These are phyloP conservation scores for Fraxinus albicans DNA, from an alignment of 305 asterid genomes.

Conservation along the genomic window DNA sequence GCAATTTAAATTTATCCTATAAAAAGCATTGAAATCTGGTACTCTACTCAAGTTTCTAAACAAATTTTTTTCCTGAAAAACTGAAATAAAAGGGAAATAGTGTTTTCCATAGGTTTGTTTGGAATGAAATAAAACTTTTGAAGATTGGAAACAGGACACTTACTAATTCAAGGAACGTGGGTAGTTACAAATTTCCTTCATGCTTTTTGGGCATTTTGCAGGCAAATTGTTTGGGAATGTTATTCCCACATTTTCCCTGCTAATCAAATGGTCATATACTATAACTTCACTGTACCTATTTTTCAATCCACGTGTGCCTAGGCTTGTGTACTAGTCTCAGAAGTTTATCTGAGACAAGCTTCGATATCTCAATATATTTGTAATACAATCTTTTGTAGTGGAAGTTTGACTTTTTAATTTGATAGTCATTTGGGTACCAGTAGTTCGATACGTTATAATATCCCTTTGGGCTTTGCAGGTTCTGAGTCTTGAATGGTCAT, in stretches of 20 bases:
- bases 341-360: slow-evolving; percentile 1
- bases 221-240: neutral
- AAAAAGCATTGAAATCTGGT: slow-evolving; percentile 10
- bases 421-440: neutral
- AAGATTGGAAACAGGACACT: neutral
- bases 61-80: slow-evolving; percentile 16
- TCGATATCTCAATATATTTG: slow-evolving; percentile 12
- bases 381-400: slow-evolving; percentile 18
- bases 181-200: slow-evolving; percentile 15
- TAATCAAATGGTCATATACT: slow-evolving; percentile 4
- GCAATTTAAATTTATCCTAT: slow-evolving; percentile 13
- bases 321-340: slow-evolving; percentile 2
- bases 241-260: slow-evolving; percentile 16
- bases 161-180: neutral
- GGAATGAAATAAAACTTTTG: neutral
- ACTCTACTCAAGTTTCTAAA: slow-evolving; percentile 2
- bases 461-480: slow-evolving; percentile 48
- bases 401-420: slow-evolving; percentile 16
- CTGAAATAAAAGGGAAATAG: neutral
- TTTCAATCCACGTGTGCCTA: slow-evolving; percentile 17
- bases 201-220: neutral
- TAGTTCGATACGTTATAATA: slow-evolving; percentile 21
- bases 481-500: slow-evolving; percentile 76
- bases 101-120: slow-evolving; percentile 1
- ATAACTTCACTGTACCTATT: neutral